phyloP scores from a whole-genome alignment of 108 stramenopile species.

The Epipyxis sp. region DNA sequence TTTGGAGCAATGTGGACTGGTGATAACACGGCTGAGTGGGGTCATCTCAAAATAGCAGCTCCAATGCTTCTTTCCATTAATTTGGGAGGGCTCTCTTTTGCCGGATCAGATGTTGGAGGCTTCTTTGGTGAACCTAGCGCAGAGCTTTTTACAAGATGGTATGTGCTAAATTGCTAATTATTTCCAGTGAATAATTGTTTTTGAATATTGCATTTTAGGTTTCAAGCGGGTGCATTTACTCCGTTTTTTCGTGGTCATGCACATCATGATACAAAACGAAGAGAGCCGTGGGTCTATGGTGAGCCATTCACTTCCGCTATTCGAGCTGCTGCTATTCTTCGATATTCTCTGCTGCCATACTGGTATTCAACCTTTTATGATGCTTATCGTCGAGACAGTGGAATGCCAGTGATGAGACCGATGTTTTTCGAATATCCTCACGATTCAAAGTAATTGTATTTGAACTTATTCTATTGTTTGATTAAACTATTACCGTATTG shows the following conservation, averaged over 20 bases:
- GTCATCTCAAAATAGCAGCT: conserved; percentile 77
- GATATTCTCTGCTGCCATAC: conserved; percentile 91
- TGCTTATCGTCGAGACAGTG: conserved; percentile 67
- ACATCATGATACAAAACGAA: conserved; percentile 91
- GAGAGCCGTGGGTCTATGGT: conserved; percentile 97
- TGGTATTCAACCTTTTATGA: conserved; percentile 92
- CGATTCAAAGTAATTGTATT: too few relatives aligned
- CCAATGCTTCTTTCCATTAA: conserved; percentile 94
- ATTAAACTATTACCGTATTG: too few relatives aligned
- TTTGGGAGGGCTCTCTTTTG: conserved; percentile 85
- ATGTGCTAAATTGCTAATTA: too few relatives aligned
- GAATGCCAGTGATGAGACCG: conserved; percentile 79
- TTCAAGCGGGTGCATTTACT: conserved; percentile 91
- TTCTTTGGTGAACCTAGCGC: conserved; percentile 93
- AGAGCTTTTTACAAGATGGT: conserved; percentile 96
- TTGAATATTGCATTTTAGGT: neutral
- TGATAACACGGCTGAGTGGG: conserved; percentile 93
- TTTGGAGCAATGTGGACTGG: conserved; percentile 99
- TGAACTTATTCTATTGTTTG: too few relatives aligned
- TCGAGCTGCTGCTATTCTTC: conserved; percentile 74
- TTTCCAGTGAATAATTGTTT: neutral
- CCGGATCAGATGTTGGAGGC: conserved; percentile 98
- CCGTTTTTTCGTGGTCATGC: conserved; percentile 99
- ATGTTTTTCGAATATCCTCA: conserved; percentile 89
- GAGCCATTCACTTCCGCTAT: conserved; percentile 76